Percentiles rank a stretch among this genome's conserved stretches.
Conservation (phyloP, 192 early-diverging fungal genomes). For the Backusella westeae region DNA sequence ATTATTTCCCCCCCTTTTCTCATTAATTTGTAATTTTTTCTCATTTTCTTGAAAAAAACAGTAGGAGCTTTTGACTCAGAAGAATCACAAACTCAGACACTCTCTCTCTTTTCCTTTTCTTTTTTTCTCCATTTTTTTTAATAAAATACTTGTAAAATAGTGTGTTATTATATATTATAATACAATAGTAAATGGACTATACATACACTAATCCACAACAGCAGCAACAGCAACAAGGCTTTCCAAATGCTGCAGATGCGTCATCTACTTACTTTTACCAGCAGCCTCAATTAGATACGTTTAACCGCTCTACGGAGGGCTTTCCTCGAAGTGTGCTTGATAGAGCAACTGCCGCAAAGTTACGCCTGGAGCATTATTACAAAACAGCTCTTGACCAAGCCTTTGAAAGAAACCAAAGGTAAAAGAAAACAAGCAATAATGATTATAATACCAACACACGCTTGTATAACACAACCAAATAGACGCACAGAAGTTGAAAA, state of each 20-base stretch:
- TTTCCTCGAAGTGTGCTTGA: conserved; percentile 82
- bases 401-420: conserved; percentile 79
- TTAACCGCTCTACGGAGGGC: conserved; percentile 71
- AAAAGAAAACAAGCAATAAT: conserved; percentile 3
- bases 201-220: conserved; percentile 19
- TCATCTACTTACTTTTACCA: conserved; percentile 30
- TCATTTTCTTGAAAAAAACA: background rate
- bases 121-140: background rate
- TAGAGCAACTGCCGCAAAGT: conserved; percentile 84
- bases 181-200: conserved; percentile 16
- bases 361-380: conserved; percentile 92
- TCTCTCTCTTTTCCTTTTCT: background rate
- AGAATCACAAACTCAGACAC: background rate
- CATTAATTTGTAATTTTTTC: too few relatives aligned
- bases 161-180: background rate
- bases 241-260: conserved; percentile 18
- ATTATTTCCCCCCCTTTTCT: too few relatives aligned
- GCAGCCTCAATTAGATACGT: conserved; percentile 28
- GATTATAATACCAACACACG: background rate
- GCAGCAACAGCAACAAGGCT: conserved; percentile 15
- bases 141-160: background rate
- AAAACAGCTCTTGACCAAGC: conserved; percentile 85
- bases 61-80: background rate
- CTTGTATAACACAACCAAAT: conserved; percentile 15
- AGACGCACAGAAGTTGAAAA: conserved; percentile 79